Evolutionary conservation across 106 monocot genomes (phyloP).

Genomic region (Allium sativum): DNA sequence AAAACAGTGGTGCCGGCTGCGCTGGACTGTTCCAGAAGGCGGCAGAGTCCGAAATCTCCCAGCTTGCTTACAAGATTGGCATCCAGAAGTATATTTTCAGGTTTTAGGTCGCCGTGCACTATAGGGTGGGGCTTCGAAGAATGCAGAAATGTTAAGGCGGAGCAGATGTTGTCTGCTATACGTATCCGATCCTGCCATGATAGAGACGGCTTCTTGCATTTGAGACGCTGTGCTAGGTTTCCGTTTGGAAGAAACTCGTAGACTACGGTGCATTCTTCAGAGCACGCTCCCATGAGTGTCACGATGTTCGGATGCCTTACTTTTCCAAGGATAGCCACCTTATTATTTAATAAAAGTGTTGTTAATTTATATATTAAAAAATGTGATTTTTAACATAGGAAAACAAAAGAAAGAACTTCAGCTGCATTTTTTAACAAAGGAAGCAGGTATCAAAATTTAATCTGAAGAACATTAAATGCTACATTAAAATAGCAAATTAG

Average conservation of each 20-base stretch:
- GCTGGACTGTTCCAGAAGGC: conserved; percentile 12
- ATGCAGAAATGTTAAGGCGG: conserved; percentile 40
- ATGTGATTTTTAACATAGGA: too few species aligned
- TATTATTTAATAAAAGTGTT: background rate
- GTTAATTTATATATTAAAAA: too few species aligned
- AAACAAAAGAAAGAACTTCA: too few species aligned
- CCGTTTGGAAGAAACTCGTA: conserved; percentile 43
- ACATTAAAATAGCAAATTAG: too few species aligned
- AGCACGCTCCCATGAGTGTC: conserved; percentile 38
- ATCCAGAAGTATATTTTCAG: conserved; percentile 39
- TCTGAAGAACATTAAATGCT: too few species aligned
- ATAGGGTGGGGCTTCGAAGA: conserved; percentile 37
- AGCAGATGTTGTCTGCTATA: conserved; percentile 35
- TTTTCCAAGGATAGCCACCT: conserved; percentile 35
- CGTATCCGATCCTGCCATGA: conserved; percentile 38
- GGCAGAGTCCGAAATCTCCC: conserved; percentile 33
- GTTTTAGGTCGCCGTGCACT: conserved; percentile 40
- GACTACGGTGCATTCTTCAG: conserved; percentile 23
- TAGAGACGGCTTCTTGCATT: conserved; percentile 18
- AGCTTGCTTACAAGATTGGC: conserved; percentile 43
- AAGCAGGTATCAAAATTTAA: too few species aligned
- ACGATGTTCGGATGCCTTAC: conserved; percentile 50
- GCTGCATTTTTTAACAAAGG: too few species aligned
- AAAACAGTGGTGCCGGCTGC: conserved; percentile 9
- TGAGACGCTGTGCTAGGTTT: conserved; percentile 35